Percentiles rank a stretch among this genome's conserved stretches.
These are phyloP conservation scores for Ganoderma meredithae DNA, from an alignment of 1,284 basidiomycete genomes.

Conservation along the genomic window DNA sequence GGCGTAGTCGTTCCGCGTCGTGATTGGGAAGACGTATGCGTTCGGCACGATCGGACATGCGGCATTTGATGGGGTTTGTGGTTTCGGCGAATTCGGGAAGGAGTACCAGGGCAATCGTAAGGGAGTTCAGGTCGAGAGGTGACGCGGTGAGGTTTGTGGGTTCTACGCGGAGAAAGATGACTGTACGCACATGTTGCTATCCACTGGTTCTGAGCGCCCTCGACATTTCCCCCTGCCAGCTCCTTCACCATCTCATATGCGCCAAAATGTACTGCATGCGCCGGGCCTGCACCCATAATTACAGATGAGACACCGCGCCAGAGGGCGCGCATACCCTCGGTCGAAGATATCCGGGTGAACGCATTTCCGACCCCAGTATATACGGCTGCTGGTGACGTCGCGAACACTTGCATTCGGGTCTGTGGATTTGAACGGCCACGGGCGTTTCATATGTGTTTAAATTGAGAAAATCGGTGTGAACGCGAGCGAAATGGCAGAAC, in stretches of 20 bases:
- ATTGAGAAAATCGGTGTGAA: conserved; percentile 7
- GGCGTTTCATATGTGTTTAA: background rate
- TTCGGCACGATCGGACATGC: conserved; percentile 5
- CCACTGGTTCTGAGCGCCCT: conserved; percentile 75
- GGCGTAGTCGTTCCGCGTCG: conserved; percentile 1
- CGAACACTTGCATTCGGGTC: conserved; percentile 99
- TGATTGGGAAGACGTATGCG: background rate
- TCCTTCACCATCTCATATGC: conserved; percentile 97
- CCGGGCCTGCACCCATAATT: conserved; percentile 96
- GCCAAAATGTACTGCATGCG: conserved; percentile 98
- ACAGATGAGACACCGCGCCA: conserved; percentile 99
- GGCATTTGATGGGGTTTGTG: background rate
- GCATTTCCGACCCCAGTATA: conserved; percentile 93
- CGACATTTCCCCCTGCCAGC: conserved; percentile 85
- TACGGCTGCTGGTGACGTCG: conserved; percentile 81
- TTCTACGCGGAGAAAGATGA: background rate
- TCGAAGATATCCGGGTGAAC: conserved; percentile 88
- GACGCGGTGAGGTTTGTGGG: background rate
- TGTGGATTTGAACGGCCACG: conserved; percentile 42
- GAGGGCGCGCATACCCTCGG: conserved; percentile 89
- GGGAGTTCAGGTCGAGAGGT: background rate
- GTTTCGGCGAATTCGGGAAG: background rate
- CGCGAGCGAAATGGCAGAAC: background rate
- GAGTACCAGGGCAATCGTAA: background rate
- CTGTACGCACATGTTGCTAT: conserved; percentile 74